Conservation (phyloP, 2,329 filamentous ascomycete species). For the Colletotrichum sublineola region DNA sequence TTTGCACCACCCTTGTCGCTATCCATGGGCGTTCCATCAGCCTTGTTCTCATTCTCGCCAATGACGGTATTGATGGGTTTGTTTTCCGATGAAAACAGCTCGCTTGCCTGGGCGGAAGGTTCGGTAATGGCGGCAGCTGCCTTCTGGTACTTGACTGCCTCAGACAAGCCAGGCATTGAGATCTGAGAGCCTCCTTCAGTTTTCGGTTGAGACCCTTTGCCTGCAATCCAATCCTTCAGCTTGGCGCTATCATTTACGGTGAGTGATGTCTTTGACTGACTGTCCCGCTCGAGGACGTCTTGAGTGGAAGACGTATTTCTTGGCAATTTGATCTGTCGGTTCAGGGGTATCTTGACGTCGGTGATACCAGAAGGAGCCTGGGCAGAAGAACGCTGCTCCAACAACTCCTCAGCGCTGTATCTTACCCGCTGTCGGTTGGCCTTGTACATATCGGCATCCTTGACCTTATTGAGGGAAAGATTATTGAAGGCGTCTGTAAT, state of each 20-base stretch:
- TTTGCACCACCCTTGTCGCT: neutral
- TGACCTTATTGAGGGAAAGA: constrained; percentile 29
- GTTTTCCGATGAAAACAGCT: neutral
- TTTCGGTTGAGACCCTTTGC: neutral
- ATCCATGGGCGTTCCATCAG: neutral
- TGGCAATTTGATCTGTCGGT: neutral
- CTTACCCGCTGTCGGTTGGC: constrained; percentile 7
- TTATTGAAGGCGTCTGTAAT: constrained; percentile 24
- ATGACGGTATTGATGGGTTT: neutral
- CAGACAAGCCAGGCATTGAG: constrained; percentile 18
- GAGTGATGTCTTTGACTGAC: neutral
- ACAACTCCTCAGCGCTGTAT: constrained; percentile 20
- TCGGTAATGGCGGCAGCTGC: neutral
- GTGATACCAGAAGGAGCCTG: constrained; percentile 23
- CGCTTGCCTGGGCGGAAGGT: neutral
- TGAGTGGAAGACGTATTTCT: neutral
- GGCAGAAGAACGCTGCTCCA: constrained; percentile 10
- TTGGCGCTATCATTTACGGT: neutral
- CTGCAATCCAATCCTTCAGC: neutral
- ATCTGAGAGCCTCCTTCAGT: neutral
- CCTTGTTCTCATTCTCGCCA: neutral
- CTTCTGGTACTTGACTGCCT: constrained; percentile 10
- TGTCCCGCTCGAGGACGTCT: neutral
- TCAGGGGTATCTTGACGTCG: constrained; percentile 25
- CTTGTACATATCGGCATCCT: constrained; percentile 30